Conservation (phyloP, 805 yeast species). For the Kuraishia cidri region DNA sequence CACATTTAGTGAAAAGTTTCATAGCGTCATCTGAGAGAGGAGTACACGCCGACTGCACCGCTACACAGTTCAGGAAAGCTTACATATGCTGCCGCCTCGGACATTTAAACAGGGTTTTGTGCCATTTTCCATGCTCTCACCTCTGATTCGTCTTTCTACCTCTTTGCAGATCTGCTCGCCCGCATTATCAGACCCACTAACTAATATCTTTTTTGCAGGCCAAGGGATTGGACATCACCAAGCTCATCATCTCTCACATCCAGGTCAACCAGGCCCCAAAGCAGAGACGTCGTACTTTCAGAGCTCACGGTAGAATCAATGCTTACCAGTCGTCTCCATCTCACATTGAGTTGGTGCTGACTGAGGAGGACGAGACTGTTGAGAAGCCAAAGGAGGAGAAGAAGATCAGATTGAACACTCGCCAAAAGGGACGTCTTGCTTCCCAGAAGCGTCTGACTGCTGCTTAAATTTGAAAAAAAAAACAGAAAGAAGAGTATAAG, state of each 20-base stretch:
- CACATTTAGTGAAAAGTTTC: too few relatives aligned
- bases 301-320: conserved; percentile 99
- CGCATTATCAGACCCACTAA: conserved; percentile 6
- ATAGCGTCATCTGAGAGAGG: too few relatives aligned
- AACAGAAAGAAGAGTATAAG: background rate
- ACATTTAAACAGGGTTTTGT: too few relatives aligned
- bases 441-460: conserved; percentile 83
- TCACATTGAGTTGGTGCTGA: conserved; percentile 95
- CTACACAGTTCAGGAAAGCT: too few relatives aligned
- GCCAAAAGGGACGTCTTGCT: conserved; percentile 90
- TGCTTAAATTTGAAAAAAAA: conserved; percentile 20
- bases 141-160: background rate
- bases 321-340: conserved; percentile 98
- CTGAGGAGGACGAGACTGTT: conserved; percentile 92
- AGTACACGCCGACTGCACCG: too few relatives aligned
- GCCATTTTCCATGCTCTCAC: conserved; percentile 1
- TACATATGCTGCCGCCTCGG: too few relatives aligned
- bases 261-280: conserved; percentile 99
- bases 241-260: conserved; percentile 93
- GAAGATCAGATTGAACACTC: conserved; percentile 67
- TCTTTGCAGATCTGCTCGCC: conserved; percentile 1
- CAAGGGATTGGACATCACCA: conserved; percentile 95
- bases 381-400: conserved; percentile 64
- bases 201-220: conserved; percentile 37
- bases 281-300: conserved; percentile 99